Conservation (phyloP, 2,329 filamentous ascomycete species). For the Penicillium sp. region DNA sequence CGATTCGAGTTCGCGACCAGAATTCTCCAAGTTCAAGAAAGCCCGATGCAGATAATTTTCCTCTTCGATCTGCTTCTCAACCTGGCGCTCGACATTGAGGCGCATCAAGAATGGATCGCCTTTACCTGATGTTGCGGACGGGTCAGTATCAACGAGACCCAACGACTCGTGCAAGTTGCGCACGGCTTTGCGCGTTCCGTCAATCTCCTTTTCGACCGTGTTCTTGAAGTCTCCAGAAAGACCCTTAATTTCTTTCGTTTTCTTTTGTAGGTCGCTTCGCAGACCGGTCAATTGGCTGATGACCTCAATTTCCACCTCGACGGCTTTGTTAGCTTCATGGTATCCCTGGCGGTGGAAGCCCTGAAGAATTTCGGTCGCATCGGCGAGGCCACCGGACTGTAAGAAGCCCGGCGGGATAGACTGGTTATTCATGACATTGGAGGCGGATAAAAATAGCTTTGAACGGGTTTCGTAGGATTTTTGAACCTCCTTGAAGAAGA, state of each 20-base stretch:
- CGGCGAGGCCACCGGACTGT: constrained; percentile 76
- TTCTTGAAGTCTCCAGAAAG: constrained; percentile 96
- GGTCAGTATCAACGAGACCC: constrained; percentile 74
- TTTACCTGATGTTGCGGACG: constrained; percentile 73
- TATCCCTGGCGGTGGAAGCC: constrained; percentile 80
- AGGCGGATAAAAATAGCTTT: constrained; percentile 78
- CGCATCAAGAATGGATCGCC: constrained; percentile 89
- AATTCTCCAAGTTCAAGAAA: constrained; percentile 90
- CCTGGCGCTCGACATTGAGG: constrained; percentile 79
- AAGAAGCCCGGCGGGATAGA: constrained; percentile 73
- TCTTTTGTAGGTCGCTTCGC: constrained; percentile 83
- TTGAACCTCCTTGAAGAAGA: constrained; percentile 91
- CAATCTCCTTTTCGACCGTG: constrained; percentile 91
- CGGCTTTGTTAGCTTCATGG: constrained; percentile 79
- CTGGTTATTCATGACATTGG: constrained; percentile 80
- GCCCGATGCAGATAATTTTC: constrained; percentile 96
- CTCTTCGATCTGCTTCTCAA: constrained; percentile 91
- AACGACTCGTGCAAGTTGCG: constrained; percentile 78
- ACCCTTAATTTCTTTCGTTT: constrained; percentile 97
- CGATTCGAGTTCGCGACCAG: constrained; percentile 88
- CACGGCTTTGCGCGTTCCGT: constrained; percentile 75
- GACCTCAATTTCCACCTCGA: constrained; percentile 87
- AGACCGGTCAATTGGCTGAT: constrained; percentile 82
- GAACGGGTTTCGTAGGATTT: constrained; percentile 80
- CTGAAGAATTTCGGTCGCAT: constrained; percentile 77